Percentiles rank a stretch among this genome's conserved stretches.
These are phyloP conservation scores for Rubia yunnanensis DNA, from an alignment of 257 asterid species.

Conservation along the genomic window DNA sequence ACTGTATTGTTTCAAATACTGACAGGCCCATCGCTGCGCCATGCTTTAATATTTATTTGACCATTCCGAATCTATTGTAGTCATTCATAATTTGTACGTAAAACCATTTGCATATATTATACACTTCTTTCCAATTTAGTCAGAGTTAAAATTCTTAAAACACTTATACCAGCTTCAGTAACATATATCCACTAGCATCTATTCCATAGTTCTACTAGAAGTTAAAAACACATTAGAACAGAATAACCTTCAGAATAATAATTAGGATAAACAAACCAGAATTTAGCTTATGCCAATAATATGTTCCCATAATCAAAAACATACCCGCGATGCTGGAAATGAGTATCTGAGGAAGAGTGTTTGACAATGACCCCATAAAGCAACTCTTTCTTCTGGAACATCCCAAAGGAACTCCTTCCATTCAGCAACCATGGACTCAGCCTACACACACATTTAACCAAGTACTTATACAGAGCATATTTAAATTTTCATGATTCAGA, in stretches of 20 bases:
- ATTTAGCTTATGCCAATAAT: background rate
- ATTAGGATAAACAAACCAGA: background rate
- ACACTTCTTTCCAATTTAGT: background rate
- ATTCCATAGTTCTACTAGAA: background rate
- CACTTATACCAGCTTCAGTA: background rate
- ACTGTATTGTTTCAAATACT: background rate
- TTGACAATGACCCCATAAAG: conserved; percentile 98
- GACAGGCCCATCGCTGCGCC: background rate
- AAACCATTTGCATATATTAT: background rate
- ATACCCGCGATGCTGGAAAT: conserved; percentile 83
- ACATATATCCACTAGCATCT: background rate
- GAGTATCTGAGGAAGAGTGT: conserved; percentile 79
- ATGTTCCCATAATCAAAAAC: conserved; percentile 4
- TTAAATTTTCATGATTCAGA: conserved; percentile 3
- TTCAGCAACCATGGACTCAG: conserved; percentile 97
- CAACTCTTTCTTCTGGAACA: conserved; percentile 94
- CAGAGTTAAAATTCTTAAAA: background rate
- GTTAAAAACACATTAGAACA: background rate
- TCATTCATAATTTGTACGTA: background rate
- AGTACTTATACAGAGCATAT: conserved; percentile 17
- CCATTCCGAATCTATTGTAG: background rate
- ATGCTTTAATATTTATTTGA: background rate
- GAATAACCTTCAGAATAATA: background rate
- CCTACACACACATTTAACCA: conserved; percentile 42
- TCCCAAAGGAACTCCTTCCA: conserved; percentile 99